Evolutionary conservation across 2,329 filamentous ascomycete genomes (phyloP).

Genomic region (Akanthomyces dipterigenus): DNA sequence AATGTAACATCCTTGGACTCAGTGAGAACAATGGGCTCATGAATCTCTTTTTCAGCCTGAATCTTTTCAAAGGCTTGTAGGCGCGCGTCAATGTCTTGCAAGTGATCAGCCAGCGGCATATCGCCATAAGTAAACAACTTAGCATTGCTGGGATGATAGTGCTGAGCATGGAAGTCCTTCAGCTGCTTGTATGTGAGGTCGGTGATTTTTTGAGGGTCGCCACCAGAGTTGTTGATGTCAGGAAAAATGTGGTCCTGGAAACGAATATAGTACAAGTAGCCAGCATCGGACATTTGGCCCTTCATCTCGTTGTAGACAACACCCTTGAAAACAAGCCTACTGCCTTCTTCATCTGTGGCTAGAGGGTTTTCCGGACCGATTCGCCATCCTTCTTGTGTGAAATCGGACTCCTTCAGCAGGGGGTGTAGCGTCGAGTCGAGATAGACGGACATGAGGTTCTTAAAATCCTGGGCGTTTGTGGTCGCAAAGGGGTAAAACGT

Average conservation of each 20-base stretch:
- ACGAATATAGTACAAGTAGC: slow-evolving; percentile 90
- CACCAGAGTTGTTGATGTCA: slow-evolving; percentile 91
- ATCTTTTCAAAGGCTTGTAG: slow-evolving; percentile 68
- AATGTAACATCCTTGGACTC: slow-evolving; percentile 66
- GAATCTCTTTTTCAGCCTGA: slow-evolving; percentile 63
- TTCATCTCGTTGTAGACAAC: slow-evolving; percentile 99
- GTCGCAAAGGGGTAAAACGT: slow-evolving; percentile 98
- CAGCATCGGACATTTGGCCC: slow-evolving; percentile 95
- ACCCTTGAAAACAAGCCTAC: slow-evolving; percentile 85
- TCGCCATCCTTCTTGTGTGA: slow-evolving; percentile 94
- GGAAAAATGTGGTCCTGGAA: slow-evolving; percentile 95
- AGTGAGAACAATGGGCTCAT: slow-evolving; percentile 65
- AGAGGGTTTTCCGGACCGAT: slow-evolving; percentile 85
- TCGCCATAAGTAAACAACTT: slow-evolving; percentile 95
- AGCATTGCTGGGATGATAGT: slow-evolving; percentile 96
- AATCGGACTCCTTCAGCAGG: slow-evolving; percentile 82
- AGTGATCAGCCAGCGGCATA: slow-evolving; percentile 75
- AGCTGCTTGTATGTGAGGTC: slow-evolving; percentile 89
- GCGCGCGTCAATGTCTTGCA: slow-evolving; percentile 70
- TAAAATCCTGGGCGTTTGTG: slow-evolving; percentile 90
- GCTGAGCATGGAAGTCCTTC: slow-evolving; percentile 77
- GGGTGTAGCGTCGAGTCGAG: slow-evolving; percentile 90
- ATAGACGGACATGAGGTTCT: slow-evolving; percentile 94
- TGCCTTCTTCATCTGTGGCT: slow-evolving; percentile 49
- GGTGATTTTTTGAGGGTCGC: slow-evolving; percentile 93